A percentile compares a stretch with the other conserved stretches of the same genome.
phyloP scores from a whole-genome alignment of 23 red algal genomes.

The Gracilaria vermiculophylla region DNA sequence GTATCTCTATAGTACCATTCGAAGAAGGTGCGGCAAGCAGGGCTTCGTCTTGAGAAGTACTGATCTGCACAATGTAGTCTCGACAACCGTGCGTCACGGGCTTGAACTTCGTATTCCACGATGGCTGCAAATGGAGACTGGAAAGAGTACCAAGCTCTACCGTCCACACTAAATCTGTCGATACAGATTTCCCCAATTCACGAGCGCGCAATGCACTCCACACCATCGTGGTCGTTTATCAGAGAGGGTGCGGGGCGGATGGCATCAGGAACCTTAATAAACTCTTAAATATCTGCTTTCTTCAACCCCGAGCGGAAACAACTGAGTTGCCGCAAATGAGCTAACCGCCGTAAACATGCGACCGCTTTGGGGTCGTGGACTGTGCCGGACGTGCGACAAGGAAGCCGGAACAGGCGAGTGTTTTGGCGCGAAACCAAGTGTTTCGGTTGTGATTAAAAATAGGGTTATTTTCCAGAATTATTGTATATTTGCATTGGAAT shows the following conservation, averaged over 20 bases:
- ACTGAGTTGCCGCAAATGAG: not conserved
- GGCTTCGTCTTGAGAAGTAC: conserved; percentile 27
- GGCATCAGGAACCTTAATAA: no score
- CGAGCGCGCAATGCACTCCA: not conserved
- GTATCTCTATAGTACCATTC: conserved; percentile 38
- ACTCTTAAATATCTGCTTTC: no score
- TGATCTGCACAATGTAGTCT: conserved; percentile 29
- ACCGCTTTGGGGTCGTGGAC: no score
- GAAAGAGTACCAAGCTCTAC: not conserved
- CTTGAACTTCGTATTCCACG: not conserved
- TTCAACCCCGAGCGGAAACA: no score
- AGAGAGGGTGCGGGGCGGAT: no score
- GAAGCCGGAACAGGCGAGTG: not conserved
- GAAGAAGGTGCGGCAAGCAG: conserved; percentile 21
- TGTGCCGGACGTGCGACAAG: not conserved
- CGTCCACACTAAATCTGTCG: not conserved
- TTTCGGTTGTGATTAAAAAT: not conserved
- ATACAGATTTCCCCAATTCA: not conserved
- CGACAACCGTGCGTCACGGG: not conserved
- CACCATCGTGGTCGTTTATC: not conserved
- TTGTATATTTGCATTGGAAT: no score
- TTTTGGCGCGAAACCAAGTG: conserved; percentile 6
- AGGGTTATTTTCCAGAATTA: no score
- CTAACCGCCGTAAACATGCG: not conserved
- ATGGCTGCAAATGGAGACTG: not conserved